phyloP scores from a whole-genome alignment of 495 filamentous ascomycete species.

The Usnea hakonensis region DNA sequence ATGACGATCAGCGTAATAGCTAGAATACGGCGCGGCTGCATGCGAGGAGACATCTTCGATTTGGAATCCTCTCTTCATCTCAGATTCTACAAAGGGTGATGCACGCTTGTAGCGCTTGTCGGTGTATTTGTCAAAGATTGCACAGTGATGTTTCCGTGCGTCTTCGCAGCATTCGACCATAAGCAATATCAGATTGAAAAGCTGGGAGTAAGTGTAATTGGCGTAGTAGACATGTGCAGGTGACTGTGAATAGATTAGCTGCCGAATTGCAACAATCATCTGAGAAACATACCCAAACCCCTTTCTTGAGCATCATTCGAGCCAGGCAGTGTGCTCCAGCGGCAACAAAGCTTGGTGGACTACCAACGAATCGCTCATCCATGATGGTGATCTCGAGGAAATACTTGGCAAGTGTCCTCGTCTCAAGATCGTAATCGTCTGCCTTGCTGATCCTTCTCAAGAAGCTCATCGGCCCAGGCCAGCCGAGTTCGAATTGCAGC shows the following conservation, averaged over 20 bases:
- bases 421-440: constrained; percentile 95
- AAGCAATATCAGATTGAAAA: constrained; percentile 64
- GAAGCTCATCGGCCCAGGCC: constrained; percentile 98
- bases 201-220: constrained; percentile 78
- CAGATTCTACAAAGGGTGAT: constrained; percentile 67
- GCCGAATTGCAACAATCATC: constrained; percentile 4
- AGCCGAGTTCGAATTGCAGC: constrained; percentile 89
- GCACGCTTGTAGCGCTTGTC: constrained; percentile 75
- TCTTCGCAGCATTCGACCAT: constrained; percentile 83
- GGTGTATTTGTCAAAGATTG: constrained; percentile 86
- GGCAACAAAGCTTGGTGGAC: constrained; percentile 79
- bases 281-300: constrained; percentile 68
- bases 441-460: constrained; percentile 94
- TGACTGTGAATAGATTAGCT: constrained; percentile 48
- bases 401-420: constrained; percentile 93
- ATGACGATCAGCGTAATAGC: constrained; percentile 12
- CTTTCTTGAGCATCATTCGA: constrained; percentile 81
- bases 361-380: constrained; percentile 94
- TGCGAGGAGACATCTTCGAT: constrained; percentile 28
- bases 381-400: constrained; percentile 95
- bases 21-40: neutral
- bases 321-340: constrained; percentile 91
- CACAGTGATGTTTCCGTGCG: constrained; percentile 69
- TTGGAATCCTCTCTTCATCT: constrained; percentile 53
- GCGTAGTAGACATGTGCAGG: constrained; percentile 82